Percentiles rank a stretch among this genome's conserved stretches.
phyloP scores from a whole-genome alignment of 768 basidiomycete genomes.

The Xerocomellus amylosporus region DNA sequence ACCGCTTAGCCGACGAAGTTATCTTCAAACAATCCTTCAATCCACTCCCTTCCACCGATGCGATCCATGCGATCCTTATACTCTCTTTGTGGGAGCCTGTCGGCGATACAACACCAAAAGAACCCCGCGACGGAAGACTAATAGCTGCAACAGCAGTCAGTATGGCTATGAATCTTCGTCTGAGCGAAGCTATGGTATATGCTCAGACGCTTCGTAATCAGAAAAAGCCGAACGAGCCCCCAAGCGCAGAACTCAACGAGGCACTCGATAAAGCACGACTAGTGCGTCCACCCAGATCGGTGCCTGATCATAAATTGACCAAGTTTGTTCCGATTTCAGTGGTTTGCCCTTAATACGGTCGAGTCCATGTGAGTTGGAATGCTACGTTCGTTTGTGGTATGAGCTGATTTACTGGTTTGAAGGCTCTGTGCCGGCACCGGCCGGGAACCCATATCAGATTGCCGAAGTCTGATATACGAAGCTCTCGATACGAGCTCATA shows the following conservation, averaged over 20 bases:
- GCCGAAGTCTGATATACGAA: constrained; percentile 30
- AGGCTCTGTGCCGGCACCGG: constrained; percentile 45
- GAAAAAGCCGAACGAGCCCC: constrained; percentile 27
- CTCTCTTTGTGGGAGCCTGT: constrained; percentile 46
- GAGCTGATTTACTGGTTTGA: constrained; percentile 1
- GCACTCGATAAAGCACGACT: constrained; percentile 38
- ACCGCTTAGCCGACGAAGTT: constrained; percentile 40
- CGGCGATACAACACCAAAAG: constrained; percentile 29
- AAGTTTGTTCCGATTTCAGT: constrained; percentile 27
- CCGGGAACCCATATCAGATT: constrained; percentile 37
- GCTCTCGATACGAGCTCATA: constrained; percentile 29
- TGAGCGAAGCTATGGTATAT: constrained; percentile 37
- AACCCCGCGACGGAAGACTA: constrained; percentile 39
- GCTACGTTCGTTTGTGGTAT: neutral
- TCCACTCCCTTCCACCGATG: constrained; percentile 41
- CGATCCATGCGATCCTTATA: constrained; percentile 41
- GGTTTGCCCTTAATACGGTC: constrained; percentile 38
- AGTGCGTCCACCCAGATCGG: constrained; percentile 25
- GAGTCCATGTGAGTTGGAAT: constrained; percentile 39
- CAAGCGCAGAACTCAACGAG: constrained; percentile 32
- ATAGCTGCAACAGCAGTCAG: constrained; percentile 42
- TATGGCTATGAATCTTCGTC: constrained; percentile 45
- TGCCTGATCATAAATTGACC: constrained; percentile 15
- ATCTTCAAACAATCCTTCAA: constrained; percentile 41
- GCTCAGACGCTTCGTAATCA: constrained; percentile 29